Evolutionary conservation across 306 rosid genomes (phyloP), one percentile per base, ranked within the genome.

Genomic region (Begonia masoniana): DNA sequence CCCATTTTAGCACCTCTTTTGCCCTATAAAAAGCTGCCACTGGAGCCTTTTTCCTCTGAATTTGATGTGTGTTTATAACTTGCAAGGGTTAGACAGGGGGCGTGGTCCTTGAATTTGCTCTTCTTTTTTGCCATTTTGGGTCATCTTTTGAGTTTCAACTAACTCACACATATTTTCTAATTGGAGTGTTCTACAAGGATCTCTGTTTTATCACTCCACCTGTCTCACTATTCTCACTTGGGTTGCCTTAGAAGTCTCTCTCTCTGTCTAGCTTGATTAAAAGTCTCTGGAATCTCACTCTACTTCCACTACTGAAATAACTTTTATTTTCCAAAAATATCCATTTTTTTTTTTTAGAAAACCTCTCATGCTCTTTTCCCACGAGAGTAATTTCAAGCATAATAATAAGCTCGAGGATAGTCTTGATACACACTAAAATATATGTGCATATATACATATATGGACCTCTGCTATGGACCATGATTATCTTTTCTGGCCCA

Each of bases 231-330:
- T 66, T 76, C 61, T 55, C 64, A 62, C 10, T 82, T 70, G 84
- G 84, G 74, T 31, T 80, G 94, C 74, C 94, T 81, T 87, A 58
- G 62, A 83, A 81, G 94, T 80, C 78, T 77, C 54, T 48, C 57
- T 59, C 51, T 26, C 36, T n/a, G n/a, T 26, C 36, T 31, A 5
- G 39, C 39, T 31, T 31, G 1, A 3, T 5, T 31, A 31, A 31
- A 31, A 31, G 39, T 31, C 39, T 31, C 39, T 31, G 39, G 39
- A 6, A 31, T 31, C 8, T 31, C 39, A 31, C 39, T 31, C 39
- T 31, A 31, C 39, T 31, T 31, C 39, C 39, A 31, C 39, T 31
- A 31, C 39, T 3, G 8, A 31, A 31, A 31, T 31, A 3, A 31
- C 39, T 31, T 26, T 1, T 6, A 26, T 26, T 2, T 26, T 26